These are phyloP conservation scores for Gracilaria vermiculophylla DNA, from an alignment of 23 red algal genomes.

Conservation along the genomic window DNA sequence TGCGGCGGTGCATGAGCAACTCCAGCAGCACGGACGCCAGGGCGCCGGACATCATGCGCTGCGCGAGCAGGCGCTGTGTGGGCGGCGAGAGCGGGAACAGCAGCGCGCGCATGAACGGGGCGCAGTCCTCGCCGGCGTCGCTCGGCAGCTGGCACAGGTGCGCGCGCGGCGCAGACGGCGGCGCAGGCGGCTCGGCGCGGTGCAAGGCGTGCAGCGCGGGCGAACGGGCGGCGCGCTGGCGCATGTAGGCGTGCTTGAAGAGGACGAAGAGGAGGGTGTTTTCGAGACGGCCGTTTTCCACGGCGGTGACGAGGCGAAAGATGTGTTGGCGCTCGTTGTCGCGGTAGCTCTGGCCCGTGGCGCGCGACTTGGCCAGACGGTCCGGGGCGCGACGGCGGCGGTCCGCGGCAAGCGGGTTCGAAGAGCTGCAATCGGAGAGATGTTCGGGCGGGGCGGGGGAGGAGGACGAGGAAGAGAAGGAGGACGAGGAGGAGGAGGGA, in stretches of 20 bases:
- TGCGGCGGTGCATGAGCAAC: constrained; percentile 24
- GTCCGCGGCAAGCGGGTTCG: background rate
- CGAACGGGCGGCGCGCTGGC: background rate
- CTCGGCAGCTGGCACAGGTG: background rate
- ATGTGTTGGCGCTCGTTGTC: constrained; percentile 55
- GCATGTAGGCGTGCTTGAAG: background rate
- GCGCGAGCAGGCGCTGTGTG: background rate
- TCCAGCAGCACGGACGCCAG: constrained; percentile 43
- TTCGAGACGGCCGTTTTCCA: constrained; percentile 9
- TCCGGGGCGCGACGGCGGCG: background rate
- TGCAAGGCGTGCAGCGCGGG: background rate
- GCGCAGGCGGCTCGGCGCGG: too few species aligned
- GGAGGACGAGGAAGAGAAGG: background rate
- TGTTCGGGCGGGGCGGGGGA: background rate
- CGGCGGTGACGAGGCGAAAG: constrained; percentile 4
- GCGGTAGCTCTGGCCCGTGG: constrained; percentile 51
- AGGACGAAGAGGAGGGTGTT: constrained; percentile 23
- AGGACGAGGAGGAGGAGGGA: background rate
- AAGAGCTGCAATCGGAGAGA: background rate
- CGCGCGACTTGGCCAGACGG: constrained; percentile 38
- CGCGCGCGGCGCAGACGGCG: too few species aligned
- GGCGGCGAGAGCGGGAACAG: background rate
- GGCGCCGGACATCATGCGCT: constrained; percentile 20
- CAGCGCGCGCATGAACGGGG: background rate
- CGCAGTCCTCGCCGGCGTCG: constrained; percentile 3